Conservation (phyloP, 1,139 yeast species). For the Torulaspora pretoriensis region DNA sequence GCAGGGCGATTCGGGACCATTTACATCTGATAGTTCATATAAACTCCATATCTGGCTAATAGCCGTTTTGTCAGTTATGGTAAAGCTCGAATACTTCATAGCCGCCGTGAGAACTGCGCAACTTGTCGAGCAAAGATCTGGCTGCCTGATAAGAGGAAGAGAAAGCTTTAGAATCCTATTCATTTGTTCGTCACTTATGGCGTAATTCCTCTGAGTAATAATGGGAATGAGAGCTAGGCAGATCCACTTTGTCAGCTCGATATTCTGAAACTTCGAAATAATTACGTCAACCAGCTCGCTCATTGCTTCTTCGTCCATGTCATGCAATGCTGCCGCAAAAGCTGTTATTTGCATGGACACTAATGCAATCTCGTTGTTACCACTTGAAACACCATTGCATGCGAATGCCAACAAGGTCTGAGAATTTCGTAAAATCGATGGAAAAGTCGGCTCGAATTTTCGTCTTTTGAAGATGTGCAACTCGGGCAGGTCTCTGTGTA, state of each 20-base stretch:
- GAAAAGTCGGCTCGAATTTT: slow-evolving; percentile 15
- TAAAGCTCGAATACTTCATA: slow-evolving; percentile 22
- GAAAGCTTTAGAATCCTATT: slow-evolving; percentile 40
- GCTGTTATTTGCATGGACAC: slow-evolving; percentile 24
- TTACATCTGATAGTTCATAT: slow-evolving; percentile 51
- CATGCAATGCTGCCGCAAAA: slow-evolving; percentile 14
- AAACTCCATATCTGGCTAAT: slow-evolving; percentile 46
- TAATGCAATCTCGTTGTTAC: slow-evolving; percentile 10
- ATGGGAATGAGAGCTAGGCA: slow-evolving; percentile 39
- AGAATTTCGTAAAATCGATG: slow-evolving; percentile 19
- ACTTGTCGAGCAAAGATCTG: slow-evolving; percentile 31
- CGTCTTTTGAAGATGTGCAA: slow-evolving; percentile 23
- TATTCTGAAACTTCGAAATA: slow-evolving; percentile 19
- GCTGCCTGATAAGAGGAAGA: slow-evolving; percentile 46
- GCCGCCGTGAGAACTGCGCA: slow-evolving; percentile 35
- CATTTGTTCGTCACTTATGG: slow-evolving; percentile 15
- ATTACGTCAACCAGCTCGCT: slow-evolving; percentile 14
- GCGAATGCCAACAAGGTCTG: slow-evolving; percentile 20
- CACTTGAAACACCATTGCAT: slow-evolving; percentile 15
- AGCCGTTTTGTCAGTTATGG: slow-evolving; percentile 40
- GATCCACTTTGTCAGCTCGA: slow-evolving; percentile 40
- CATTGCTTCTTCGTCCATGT: slow-evolving; percentile 6
- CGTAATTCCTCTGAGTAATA: slow-evolving; percentile 29
- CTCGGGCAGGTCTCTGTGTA: not conserved
- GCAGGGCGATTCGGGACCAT: slow-evolving; percentile 51